Base-by-base conservation (phyloP, 805 yeast species). In the Zygosaccharomyces bisporus region DNA sequence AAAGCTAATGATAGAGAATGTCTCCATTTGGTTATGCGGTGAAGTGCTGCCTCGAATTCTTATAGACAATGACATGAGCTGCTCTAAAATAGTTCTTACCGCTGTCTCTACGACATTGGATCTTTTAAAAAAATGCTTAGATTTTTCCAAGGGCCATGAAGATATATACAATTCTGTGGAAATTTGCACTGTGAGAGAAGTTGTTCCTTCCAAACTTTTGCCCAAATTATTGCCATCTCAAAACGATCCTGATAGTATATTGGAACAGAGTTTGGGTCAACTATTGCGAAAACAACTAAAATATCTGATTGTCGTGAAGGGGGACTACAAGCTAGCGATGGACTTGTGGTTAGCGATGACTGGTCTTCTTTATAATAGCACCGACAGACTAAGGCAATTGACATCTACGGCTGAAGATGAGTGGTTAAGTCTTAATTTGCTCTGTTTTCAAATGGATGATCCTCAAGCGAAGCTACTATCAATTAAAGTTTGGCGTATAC, bases 311-410 rank as follows among this genome's bases (percentile, higher is more conserved):
- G 14, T 44, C 1, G 44, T 25, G 7, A 52, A 52, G 33, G 41
- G 49, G 9, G 61, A 58, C 23, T 49, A 43, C 17, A 63, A 60
- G 41, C 33, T 56, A 2, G 60, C 61, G 4, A 50, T 54, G 49
- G 66, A 61, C 42, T 41, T 60, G 30, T 63, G 67, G 67, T 24
- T 61, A 9, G 55, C 62, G 2, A 37, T 55, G 38, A 47, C 49
- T 3, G 66, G 64, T 2, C 45, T 63, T 23, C 40, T 63, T 20
- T 60, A 49, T 43, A 56, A 53, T 33, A 50, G 48, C 17, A 21
- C 37, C 2, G 36, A 44, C 10, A 45, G 38, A 3, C 27, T 55
- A 3, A 17, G 36, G 4, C 29, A 43, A 4, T 31, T 58, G 4
- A 17, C 45, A 6, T 13, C 44, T 4, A 24, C 44, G 2, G 39